A percentile compares a stretch with the other conserved stretches of the same genome.
Conservation (phyloP, 192 early-diverging fungal species). For the Lobosporangium transversale region DNA sequence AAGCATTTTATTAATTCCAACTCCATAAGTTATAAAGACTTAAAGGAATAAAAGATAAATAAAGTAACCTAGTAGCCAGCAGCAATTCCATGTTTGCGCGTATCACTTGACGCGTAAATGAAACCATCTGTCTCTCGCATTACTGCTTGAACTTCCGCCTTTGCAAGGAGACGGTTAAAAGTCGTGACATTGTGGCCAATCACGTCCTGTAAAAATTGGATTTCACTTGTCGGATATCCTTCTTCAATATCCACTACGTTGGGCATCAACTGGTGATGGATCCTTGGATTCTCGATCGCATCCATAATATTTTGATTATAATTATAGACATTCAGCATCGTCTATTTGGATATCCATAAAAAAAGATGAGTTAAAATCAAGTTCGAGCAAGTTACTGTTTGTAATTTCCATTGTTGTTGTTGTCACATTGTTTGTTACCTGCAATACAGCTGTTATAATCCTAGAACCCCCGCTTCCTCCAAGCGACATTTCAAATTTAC, state of each 20-base stretch:
- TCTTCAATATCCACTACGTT: slow-evolving; percentile 56
- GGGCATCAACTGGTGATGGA: slow-evolving; percentile 94
- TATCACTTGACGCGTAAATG: slow-evolving; percentile 69
- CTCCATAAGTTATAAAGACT: too few relatives aligned
- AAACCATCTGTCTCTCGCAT: slow-evolving; percentile 56
- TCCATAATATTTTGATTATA: slow-evolving; percentile 70
- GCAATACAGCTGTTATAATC: slow-evolving; percentile 79
- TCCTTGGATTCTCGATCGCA: slow-evolving; percentile 77
- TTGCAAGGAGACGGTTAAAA: slow-evolving; percentile 29
- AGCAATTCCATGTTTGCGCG: slow-evolving; percentile 69
- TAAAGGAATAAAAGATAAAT: too few relatives aligned
- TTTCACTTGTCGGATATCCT: slow-evolving; percentile 14
- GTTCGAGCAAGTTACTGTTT: too few relatives aligned
- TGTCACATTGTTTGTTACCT: slow-evolving; percentile 47
- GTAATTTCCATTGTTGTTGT: slow-evolving; percentile 3
- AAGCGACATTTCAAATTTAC: slow-evolving; percentile 73
- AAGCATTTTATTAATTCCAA: too few relatives aligned
- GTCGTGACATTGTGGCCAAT: slow-evolving; percentile 44
- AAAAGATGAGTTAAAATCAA: background rate
- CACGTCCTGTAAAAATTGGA: slow-evolving; percentile 9
- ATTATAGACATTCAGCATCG: slow-evolving; percentile 80
- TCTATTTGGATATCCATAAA: slow-evolving; percentile 55
- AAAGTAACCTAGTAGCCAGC: slow-evolving; percentile 69
- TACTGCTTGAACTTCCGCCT: slow-evolving; percentile 68
- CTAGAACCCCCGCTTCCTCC: slow-evolving; percentile 89